Evolutionary conservation across 2,329 filamentous ascomycete species (phyloP).

Genomic region (Rhinocladiella similis): DNA sequence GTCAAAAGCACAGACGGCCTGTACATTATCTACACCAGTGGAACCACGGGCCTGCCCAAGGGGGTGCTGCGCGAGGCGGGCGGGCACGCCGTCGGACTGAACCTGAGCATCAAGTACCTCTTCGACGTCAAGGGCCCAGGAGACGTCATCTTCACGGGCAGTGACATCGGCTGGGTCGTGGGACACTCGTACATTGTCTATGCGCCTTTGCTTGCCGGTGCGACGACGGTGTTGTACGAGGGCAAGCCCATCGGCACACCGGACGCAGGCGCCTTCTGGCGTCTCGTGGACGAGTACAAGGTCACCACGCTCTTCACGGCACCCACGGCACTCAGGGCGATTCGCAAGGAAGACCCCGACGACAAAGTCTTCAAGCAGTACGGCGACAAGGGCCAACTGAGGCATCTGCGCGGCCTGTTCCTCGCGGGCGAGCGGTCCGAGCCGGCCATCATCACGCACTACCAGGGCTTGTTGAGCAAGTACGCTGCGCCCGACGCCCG

Average conservation of each 20-base stretch:
- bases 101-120: slow-evolving; percentile 77
- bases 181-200: slow-evolving; percentile 88
- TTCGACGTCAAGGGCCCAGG: slow-evolving; percentile 82
- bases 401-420: slow-evolving; percentile 71
- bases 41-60: slow-evolving; percentile 80
- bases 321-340: slow-evolving; percentile 82
- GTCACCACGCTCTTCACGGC: slow-evolving; percentile 85
- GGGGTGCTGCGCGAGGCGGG: slow-evolving; percentile 80
- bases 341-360: slow-evolving; percentile 79
- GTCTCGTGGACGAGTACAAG: slow-evolving; percentile 76
- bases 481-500: slow-evolving; percentile 64
- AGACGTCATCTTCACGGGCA: slow-evolving; percentile 77
- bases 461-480: slow-evolving; percentile 68
- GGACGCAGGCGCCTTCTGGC: slow-evolving; percentile 84
- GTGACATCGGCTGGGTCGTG: slow-evolving; percentile 88
- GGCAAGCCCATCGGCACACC: slow-evolving; percentile 93
- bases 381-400: slow-evolving; percentile 70
- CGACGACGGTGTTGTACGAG: slow-evolving; percentile 84
- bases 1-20: slow-evolving; percentile 75
- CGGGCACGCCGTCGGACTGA: slow-evolving; percentile 82
- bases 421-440: slow-evolving; percentile 88
- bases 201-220: slow-evolving; percentile 79
- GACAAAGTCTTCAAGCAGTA: slow-evolving; percentile 64
- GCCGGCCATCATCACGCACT: slow-evolving; percentile 78
- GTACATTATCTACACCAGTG: slow-evolving; percentile 89